Conservation (phyloP, 345 rosid genomes). For the Adansonia digitata region DNA sequence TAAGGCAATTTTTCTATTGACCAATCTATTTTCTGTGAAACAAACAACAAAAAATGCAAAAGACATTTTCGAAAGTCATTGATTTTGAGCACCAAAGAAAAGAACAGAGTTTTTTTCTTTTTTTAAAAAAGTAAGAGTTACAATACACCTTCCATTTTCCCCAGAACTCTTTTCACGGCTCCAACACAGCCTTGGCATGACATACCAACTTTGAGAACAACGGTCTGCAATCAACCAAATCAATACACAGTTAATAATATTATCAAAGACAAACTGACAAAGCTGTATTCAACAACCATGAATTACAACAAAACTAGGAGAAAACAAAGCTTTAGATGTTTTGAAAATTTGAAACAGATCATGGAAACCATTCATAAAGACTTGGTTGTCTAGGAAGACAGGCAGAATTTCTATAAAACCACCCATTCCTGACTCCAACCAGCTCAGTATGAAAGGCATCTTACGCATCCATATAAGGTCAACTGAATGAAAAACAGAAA, state of each 20-base stretch:
- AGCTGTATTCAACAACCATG: not conserved
- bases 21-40: not conserved
- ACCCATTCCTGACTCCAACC: not conserved
- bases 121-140: not conserved
- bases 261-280: not conserved
- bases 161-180: constrained; percentile 80
- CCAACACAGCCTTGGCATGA: constrained; percentile 77
- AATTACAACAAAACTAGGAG: not conserved
- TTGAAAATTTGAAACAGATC: not conserved
- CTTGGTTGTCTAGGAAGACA: not conserved
- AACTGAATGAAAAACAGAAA: not conserved
- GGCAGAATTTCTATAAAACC: not conserved
- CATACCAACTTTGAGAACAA: constrained; percentile 80
- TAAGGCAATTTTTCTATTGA: not conserved
- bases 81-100: not conserved
- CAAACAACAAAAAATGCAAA: not conserved
- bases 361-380: not conserved
- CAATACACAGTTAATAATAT: not conserved
- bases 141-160: constrained; percentile 74
- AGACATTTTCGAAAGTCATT: not conserved
- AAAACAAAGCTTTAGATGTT: not conserved
- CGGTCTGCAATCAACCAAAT: constrained; percentile 47
- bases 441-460: not conserved
- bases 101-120: not conserved
- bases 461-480: not conserved